These are phyloP conservation scores for Acmispon strigosus DNA, from an alignment of 306 rosid genomes.

Conservation along the genomic window DNA sequence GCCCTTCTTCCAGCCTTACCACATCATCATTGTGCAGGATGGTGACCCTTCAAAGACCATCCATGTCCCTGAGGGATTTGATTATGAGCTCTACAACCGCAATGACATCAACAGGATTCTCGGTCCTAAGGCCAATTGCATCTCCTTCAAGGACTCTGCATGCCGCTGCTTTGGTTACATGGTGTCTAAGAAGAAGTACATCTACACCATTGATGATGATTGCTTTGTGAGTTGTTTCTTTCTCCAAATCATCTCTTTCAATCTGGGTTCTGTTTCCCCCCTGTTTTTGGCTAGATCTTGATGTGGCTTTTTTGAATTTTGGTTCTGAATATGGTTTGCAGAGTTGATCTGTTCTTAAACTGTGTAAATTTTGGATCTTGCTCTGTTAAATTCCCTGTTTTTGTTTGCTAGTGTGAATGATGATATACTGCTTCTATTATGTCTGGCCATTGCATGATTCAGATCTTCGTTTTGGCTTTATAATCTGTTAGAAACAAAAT, in stretches of 20 bases:
- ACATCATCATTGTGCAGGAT: slow-evolving; percentile 81
- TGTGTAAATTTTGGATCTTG: slow-evolving; percentile 7
- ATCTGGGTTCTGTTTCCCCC: neutral
- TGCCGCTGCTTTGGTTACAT: slow-evolving; percentile 92
- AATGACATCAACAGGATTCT: slow-evolving; percentile 78
- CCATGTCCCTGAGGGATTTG: slow-evolving; percentile 75
- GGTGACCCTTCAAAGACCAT: slow-evolving; percentile 77
- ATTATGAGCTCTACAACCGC: slow-evolving; percentile 79
- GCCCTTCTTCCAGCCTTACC: slow-evolving; percentile 72
- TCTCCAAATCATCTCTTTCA: neutral
- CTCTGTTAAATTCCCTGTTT: neutral
- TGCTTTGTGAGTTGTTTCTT: slow-evolving; percentile 61
- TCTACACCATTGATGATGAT: slow-evolving; percentile 88
- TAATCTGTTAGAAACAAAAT: neutral
- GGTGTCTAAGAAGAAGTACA: slow-evolving; percentile 94
- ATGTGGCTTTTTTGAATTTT: neutral
- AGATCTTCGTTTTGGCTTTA: slow-evolving; percentile 6
- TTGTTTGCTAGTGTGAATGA: neutral
- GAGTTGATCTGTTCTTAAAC: neutral
- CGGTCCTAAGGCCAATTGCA: slow-evolving; percentile 72
- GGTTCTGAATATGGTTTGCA: neutral
- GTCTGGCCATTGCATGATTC: neutral
- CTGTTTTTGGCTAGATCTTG: slow-evolving; percentile 12
- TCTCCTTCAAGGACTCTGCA: slow-evolving; percentile 92
- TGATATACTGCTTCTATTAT: neutral